phyloP scores from a whole-genome alignment of 495 filamentous ascomycete genomes.

The Penicilliopsis zonata region DNA sequence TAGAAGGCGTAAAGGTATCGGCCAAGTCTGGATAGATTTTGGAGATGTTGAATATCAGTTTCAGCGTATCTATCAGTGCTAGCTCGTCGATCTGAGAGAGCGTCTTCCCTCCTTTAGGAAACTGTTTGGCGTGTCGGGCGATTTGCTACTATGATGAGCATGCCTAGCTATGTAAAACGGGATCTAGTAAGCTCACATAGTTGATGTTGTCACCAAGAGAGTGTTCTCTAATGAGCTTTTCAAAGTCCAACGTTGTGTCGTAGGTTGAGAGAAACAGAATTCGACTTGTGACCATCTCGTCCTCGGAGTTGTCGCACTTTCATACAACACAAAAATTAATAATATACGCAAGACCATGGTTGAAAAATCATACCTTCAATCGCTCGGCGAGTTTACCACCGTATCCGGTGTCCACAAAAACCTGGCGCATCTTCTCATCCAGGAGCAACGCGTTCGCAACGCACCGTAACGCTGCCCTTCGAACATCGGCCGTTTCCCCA shows the following conservation, averaged over 20 bases:
- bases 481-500: constrained; percentile 43
- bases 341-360: constrained; percentile 3
- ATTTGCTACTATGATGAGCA: constrained; percentile 43
- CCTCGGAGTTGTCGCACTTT: constrained; percentile 60
- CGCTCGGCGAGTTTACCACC: constrained; percentile 56
- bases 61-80: constrained; percentile 73
- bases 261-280: constrained; percentile 85
- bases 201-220: constrained; percentile 59
- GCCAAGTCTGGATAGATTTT: constrained; percentile 52
- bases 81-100: constrained; percentile 58
- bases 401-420: constrained; percentile 70
- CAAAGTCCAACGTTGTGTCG: constrained; percentile 57
- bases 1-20: constrained; percentile 48
- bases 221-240: constrained; percentile 55
- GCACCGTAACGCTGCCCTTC: constrained; percentile 69
- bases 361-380: constrained; percentile 48
- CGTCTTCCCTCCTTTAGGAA: constrained; percentile 31
- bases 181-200: constrained; percentile 22
- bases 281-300: constrained; percentile 77
- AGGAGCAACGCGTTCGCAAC: constrained; percentile 82
- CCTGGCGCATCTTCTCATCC: constrained; percentile 55
- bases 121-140: constrained; percentile 50
- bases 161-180: not conserved
- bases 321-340: constrained; percentile 3
- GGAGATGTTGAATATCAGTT: constrained; percentile 80